Evolutionary conservation across 805 yeast genomes (phyloP).

Genomic region (Myxozyma kluyveri): DNA sequence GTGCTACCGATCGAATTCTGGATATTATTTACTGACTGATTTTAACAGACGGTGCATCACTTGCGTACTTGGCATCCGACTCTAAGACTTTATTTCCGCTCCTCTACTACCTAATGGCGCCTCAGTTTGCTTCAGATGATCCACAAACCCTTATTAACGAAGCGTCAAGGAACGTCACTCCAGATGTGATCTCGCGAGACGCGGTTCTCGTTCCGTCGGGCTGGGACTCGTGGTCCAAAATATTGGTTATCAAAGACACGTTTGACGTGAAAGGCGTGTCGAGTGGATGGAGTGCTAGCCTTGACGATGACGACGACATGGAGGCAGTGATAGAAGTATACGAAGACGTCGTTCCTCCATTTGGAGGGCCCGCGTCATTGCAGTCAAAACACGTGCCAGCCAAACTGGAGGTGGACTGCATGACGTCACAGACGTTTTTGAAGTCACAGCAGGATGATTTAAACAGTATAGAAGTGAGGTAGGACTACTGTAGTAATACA

Average conservation of each 20-base stretch:
- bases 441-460: constrained; percentile 14
- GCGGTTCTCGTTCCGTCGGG: constrained; percentile 37
- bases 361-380: constrained; percentile 10
- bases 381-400: background rate
- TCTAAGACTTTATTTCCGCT: constrained; percentile 19
- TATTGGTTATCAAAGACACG: constrained; percentile 32
- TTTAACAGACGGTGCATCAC: constrained; percentile 20
- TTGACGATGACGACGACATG: constrained; percentile 9
- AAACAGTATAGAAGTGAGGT: constrained; percentile 15
- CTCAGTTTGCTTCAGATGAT: constrained; percentile 1
- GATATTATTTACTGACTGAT: too few relatives aligned
- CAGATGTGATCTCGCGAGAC: constrained; percentile 31
- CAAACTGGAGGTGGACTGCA: constrained; percentile 10
- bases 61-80: constrained; percentile 19
- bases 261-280: constrained; percentile 30
- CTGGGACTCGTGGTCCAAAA: constrained; percentile 39
- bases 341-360: constrained; percentile 28
- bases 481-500: background rate
- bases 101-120: constrained; percentile 17
- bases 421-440: constrained; percentile 20
- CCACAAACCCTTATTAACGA: constrained; percentile 3
- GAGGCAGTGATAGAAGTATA: constrained; percentile 25
- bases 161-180: constrained; percentile 20
- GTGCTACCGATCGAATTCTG: background rate
- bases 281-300: constrained; percentile 30